Evolutionary conservation across 352 stramenopile genomes (phyloP).

Genomic region (Phytophthora ramorum): DNA sequence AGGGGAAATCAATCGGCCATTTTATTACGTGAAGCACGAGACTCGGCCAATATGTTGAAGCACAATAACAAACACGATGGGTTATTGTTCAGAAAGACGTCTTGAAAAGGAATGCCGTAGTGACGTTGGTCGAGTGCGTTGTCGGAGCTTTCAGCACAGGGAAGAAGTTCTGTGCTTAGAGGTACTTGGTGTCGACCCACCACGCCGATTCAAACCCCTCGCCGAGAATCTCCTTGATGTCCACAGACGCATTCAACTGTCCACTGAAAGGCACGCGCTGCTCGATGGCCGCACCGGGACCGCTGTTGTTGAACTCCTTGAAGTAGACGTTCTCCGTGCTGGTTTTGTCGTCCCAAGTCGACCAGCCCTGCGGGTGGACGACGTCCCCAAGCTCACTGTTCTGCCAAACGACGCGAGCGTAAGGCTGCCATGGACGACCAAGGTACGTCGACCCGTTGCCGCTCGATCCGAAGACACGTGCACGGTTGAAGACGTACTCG

Average conservation of each 20-base stretch:
- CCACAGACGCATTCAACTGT: conserved; percentile 5
- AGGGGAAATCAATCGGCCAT: no score
- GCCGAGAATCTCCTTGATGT: conserved; percentile 10
- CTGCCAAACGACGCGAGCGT: conserved; percentile 17
- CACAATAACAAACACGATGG: no score
- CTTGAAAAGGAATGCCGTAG: neutral
- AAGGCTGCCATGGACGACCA: conserved; percentile 10
- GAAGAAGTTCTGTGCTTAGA: neutral
- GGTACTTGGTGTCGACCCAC: conserved; percentile 16
- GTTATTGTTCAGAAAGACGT: neutral
- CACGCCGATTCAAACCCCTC: conserved; percentile 4
- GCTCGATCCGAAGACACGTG: conserved; percentile 5
- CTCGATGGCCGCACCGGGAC: neutral
- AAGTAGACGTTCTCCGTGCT: conserved; percentile 21
- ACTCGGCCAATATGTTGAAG: no score
- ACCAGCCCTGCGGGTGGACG: conserved; percentile 10
- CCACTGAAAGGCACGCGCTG: conserved; percentile 12
- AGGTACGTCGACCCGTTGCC: conserved; percentile 13
- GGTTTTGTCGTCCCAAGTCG: conserved; percentile 10
- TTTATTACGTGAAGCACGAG: no score
- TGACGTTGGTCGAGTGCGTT: no score
- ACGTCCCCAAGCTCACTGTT: conserved; percentile 18
- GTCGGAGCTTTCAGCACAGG: no score
- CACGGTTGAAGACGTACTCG: conserved; percentile 20
- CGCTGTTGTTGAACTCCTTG: conserved; percentile 25